Conservation (phyloP, 2,329 filamentous ascomycete species). For the Pseudophaeomoniella oleicola region DNA sequence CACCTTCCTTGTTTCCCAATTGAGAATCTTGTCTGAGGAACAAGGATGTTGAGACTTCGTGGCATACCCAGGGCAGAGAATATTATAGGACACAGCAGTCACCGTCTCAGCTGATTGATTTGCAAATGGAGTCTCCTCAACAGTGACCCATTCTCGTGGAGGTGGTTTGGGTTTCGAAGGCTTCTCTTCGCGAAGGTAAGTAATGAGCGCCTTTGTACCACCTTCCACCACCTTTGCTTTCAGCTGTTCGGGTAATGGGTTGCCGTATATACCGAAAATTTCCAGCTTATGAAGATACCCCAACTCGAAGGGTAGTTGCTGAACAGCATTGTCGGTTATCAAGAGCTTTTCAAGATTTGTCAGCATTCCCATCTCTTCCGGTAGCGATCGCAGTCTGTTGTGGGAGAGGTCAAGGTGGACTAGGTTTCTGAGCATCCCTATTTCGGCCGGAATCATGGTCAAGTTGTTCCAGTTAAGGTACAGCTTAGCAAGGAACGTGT, state of each 20-base stretch:
- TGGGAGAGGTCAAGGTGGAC: constrained; percentile 75
- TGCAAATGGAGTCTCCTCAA: constrained; percentile 43
- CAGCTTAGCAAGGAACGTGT: constrained; percentile 78
- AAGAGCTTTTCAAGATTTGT: constrained; percentile 76
- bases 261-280: constrained; percentile 81
- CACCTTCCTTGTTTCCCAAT: constrained; percentile 75
- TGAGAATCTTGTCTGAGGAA: constrained; percentile 64
- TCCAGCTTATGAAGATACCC: constrained; percentile 82
- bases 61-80: constrained; percentile 84
- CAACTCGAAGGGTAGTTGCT: constrained; percentile 68
- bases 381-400: constrained; percentile 71
- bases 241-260: constrained; percentile 61
- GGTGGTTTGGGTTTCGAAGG: constrained; percentile 65
- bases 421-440: constrained; percentile 70
- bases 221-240: constrained; percentile 76
- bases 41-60: constrained; percentile 80
- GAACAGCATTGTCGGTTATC: constrained; percentile 81
- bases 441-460: constrained; percentile 58
- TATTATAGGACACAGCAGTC: constrained; percentile 87
- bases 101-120: constrained; percentile 48
- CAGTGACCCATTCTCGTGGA: constrained; percentile 62
- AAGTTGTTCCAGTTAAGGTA: constrained; percentile 92
- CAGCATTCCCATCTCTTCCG: constrained; percentile 91
- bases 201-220: constrained; percentile 74
- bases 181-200: constrained; percentile 67